Conservation (phyloP, 2,329 filamentous ascomycete species). For the Leptodontidium sp. region DNA sequence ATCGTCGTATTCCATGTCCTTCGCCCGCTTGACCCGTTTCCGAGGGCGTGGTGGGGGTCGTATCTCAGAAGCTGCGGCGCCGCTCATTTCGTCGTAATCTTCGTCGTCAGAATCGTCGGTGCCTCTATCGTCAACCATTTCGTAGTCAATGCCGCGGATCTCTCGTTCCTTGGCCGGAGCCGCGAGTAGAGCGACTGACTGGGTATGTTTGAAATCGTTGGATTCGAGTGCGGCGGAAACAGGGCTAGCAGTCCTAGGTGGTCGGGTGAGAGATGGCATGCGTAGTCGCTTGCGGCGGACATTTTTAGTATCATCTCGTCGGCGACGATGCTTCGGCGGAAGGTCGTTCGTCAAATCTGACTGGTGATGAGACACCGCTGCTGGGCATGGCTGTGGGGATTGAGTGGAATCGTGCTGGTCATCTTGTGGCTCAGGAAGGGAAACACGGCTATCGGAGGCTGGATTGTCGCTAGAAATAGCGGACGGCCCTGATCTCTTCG, state of each 20-base stretch:
- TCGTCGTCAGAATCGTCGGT: slow-evolving; percentile 33
- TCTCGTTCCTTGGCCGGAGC: slow-evolving; percentile 29
- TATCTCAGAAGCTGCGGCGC: slow-evolving; percentile 27
- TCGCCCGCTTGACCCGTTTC: slow-evolving; percentile 30
- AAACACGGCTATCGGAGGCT: slow-evolving; percentile 29
- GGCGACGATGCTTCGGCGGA: slow-evolving; percentile 27
- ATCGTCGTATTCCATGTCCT: slow-evolving; percentile 26
- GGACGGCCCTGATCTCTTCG: slow-evolving; percentile 27
- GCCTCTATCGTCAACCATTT: slow-evolving; percentile 32
- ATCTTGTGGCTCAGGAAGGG: slow-evolving; percentile 25
- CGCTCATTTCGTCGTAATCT: slow-evolving; percentile 35
- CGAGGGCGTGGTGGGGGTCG: slow-evolving; percentile 24
- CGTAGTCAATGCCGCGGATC: slow-evolving; percentile 27
- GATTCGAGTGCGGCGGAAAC: slow-evolving; percentile 33
- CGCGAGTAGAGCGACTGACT: slow-evolving; percentile 24
- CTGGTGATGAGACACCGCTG: slow-evolving; percentile 25
- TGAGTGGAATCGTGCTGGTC: slow-evolving; percentile 24
- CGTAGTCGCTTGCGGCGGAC: slow-evolving; percentile 29
- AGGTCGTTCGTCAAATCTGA: slow-evolving; percentile 31
- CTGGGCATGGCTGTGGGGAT: slow-evolving; percentile 26
- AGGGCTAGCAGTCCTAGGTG: slow-evolving; percentile 26
- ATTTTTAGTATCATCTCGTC: slow-evolving; percentile 31
- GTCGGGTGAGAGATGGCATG: slow-evolving; percentile 26
- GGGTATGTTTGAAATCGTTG: slow-evolving; percentile 20
- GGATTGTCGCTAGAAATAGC: slow-evolving; percentile 30